Base-by-base conservation (phyloP, 306 rosid genomes). In the Nissolia schottii region DNA sequence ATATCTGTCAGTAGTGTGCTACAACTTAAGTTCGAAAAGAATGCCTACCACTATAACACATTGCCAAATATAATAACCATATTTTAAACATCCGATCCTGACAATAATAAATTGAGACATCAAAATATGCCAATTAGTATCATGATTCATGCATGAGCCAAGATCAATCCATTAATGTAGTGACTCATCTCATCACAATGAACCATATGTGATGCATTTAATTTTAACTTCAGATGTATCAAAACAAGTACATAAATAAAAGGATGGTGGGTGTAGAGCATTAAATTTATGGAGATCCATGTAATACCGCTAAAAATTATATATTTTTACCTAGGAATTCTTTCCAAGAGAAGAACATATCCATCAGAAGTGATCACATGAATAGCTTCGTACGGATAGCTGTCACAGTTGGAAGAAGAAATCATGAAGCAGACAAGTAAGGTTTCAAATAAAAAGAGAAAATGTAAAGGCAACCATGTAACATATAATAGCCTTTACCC, bases 381-480 rank as follows among this genome's bases (percentile, higher is more conserved):
- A 74, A 90, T 90, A 58, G 92, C 98, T 85, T 93, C 97, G 27
- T 93, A 93, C 19, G 98, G 97, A 73, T 93, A 93, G 74, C 98
- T 90, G 76, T 38, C 43, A 77, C 3, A 67, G 38, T 67, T 28
- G 60, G 56, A 69, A 65, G 4, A 67, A 70, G 28, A 67, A 46
- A 34, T 76, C 56, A 32, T 59, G 63, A 67, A 73, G 63, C 48
- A 41, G 16, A 77, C 23, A 45, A 11, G 57, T 13, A 61, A 54
- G 27, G 43, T 14, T 46, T 48, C 11, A 59, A 32, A 37, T 25
- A 50, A 35, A 56, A 9, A 4, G 24, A 67, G 72, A 31, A 63
- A 64, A 58, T 16, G 67, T 28, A 24, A 73, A 83, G 45, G 77
- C 16, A 28, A 58, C 35, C 27, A 60, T 9, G 41, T 34, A 15